Evolutionary conservation across 177 flowering plant species (phyloP), one percentile per base, ranked within the genome.

Genomic region (Vitis hybrid): DNA sequence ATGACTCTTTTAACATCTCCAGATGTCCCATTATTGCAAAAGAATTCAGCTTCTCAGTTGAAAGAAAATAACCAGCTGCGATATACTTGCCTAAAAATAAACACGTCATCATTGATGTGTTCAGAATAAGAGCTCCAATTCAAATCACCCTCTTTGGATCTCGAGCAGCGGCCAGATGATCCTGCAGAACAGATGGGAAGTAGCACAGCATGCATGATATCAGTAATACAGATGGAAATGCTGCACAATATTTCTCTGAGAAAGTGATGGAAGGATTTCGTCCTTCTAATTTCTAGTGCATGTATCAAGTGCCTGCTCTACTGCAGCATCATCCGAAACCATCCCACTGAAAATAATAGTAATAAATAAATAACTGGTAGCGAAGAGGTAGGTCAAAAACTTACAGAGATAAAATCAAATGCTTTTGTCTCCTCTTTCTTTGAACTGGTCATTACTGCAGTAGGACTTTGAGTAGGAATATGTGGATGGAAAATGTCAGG

Each of bases 361-460:
- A 35, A 35, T 35, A 12, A 7, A 30, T 57, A 27, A 60, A 65
- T 18, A n/a, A 3, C 9, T 4, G 2, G 17, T 11, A 5, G 12
- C 12, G 50, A 63, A 62, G 18, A 15, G 18, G 3, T 13, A 54
- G 61, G 62, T 61, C 12, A 17, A 32, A 61, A 76, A 77, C 97
- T 86, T 86, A 95, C 99, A 58, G 99, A 86, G 71, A 95, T 93
- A 70, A 95, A 95, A 74, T 93, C 99, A 75, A 95, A 95, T 32
- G 98, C 99, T 82, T 77, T 89, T 1, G 93, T 87, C 1, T 93
- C 97, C 77, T 91, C 97, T 84, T 87, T 93, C 87, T 88, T 91
- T 52, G 93, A 76, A 78, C 66, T 84, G 71, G 76, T 86, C 85
- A 85, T 71, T 62, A 73, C 56, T 48, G 90, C 48, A 58, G 63